phyloP scores from a whole-genome alignment of 345 rosid genomes.

The Pistacia vera region DNA sequence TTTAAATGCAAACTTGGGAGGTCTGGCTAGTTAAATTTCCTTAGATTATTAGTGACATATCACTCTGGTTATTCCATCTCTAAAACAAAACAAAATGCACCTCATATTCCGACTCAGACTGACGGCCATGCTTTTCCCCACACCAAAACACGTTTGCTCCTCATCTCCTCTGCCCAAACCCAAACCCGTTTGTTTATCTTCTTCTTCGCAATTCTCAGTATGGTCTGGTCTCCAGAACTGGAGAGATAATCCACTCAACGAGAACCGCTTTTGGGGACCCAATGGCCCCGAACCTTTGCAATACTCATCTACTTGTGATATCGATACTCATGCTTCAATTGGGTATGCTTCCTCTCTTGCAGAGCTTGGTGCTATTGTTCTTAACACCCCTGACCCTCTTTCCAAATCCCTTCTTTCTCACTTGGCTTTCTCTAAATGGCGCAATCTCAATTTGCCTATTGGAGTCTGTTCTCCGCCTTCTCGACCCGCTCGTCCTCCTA shows the following conservation, averaged over 20 bases:
- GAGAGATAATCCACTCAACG: constrained; percentile 65
- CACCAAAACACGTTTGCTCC: constrained; percentile 8
- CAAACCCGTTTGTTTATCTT: constrained; percentile 29
- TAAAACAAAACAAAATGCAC: neutral
- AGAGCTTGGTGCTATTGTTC: constrained; percentile 82
- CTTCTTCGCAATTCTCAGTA: constrained; percentile 30
- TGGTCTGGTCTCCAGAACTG: constrained; percentile 78
- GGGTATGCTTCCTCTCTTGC: constrained; percentile 76
- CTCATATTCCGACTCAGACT: neutral
- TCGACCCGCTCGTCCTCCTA: constrained; percentile 73
- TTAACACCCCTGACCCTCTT: constrained; percentile 69
- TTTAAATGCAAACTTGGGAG: no score
- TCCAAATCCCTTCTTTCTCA: constrained; percentile 74
- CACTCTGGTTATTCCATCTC: no score
- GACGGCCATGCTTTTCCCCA: constrained; percentile 2
- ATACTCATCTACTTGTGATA: neutral
- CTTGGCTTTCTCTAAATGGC: constrained; percentile 79
- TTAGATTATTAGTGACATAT: no score
- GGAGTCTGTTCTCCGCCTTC: constrained; percentile 63
- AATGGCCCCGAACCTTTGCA: constrained; percentile 55
- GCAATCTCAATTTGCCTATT: constrained; percentile 54
- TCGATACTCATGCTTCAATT: constrained; percentile 1
- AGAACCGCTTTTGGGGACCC: constrained; percentile 79
- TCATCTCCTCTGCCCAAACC: constrained; percentile 13
- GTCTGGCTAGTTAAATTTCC: no score